phyloP scores from a whole-genome alignment of 2,329 filamentous ascomycete genomes.

The Cladosporium halotolerans region DNA sequence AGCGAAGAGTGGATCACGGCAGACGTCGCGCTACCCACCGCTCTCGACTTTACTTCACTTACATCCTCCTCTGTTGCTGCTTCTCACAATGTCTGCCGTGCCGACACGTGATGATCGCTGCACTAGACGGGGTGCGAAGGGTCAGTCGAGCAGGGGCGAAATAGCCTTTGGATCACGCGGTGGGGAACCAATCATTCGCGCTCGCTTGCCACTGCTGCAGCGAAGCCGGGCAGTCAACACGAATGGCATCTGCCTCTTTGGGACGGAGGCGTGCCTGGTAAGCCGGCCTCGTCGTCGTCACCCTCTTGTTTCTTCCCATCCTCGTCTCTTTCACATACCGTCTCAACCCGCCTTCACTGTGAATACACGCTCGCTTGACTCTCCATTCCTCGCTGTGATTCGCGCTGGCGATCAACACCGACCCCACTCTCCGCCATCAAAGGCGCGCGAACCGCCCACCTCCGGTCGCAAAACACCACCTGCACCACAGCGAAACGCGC shows the following conservation, averaged over 20 bases:
- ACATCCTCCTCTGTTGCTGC: background rate
- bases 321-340: background rate
- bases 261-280: background rate
- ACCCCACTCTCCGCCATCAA: background rate
- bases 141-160: background rate
- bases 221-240: background rate
- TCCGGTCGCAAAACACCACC: background rate
- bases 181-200: conserved; percentile 7
- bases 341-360: background rate
- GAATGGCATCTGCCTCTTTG: conserved; percentile 1
- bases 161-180: conserved; percentile 1
- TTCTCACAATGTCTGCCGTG: background rate
- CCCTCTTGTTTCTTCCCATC: background rate
- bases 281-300: conserved; percentile 4
- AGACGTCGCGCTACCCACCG: background rate
- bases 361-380: background rate
- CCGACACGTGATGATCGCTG: background rate
- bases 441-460: background rate
- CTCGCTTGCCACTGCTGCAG: background rate
- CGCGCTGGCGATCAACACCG: conserved; percentile 2
- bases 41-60: background rate
- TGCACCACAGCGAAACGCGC: background rate
- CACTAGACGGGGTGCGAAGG: background rate
- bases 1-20: conserved; percentile 8
- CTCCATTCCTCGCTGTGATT: background rate